Conservation (phyloP, 2,329 filamentous ascomycete species). For the Claviceps arundinis region DNA sequence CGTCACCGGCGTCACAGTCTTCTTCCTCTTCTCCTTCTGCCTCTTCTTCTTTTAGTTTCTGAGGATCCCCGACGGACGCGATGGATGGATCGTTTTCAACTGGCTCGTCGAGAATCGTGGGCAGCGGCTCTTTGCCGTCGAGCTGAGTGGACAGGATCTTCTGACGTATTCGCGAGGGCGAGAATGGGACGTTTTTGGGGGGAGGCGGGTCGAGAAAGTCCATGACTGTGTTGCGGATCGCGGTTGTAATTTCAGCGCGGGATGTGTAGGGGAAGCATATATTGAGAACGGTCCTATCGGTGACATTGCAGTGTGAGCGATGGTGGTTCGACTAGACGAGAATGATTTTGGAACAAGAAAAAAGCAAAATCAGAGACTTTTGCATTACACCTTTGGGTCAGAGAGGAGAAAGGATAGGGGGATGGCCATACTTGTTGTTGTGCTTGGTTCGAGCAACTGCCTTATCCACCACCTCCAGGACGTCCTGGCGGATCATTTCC, state of each 20-base stretch:
- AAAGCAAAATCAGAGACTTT: neutral
- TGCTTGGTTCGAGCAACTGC: conserved; percentile 77
- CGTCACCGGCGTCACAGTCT: conserved; percentile 34
- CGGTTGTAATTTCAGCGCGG: conserved; percentile 84
- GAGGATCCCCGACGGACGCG: conserved; percentile 20
- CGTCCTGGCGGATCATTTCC: conserved; percentile 72
- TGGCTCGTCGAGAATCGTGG: conserved; percentile 31
- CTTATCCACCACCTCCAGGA: conserved; percentile 74
- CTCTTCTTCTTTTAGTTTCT: neutral
- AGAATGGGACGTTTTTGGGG: conserved; percentile 60
- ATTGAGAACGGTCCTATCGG: conserved; percentile 51
- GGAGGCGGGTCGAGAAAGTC: conserved; percentile 67
- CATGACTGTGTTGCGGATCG: conserved; percentile 74
- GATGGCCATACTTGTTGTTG: conserved; percentile 56
- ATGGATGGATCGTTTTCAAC: neutral
- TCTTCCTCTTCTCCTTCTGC: conserved; percentile 16
- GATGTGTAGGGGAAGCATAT: conserved; percentile 98
- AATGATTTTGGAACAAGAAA: neutral
- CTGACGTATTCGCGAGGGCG: conserved; percentile 73
- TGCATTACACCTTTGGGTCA: too few relatives aligned
- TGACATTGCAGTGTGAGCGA: conserved; percentile 3
- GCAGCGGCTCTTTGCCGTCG: conserved; percentile 31
- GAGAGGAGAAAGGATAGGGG: neutral
- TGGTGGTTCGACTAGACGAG: neutral
- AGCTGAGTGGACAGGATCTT: conserved; percentile 63